A percentile compares a stretch with the other conserved stretches of the same genome.
Evolutionary conservation across 163 green algal genomes (phyloP).

Genomic region (Chlorella variabilis): DNA sequence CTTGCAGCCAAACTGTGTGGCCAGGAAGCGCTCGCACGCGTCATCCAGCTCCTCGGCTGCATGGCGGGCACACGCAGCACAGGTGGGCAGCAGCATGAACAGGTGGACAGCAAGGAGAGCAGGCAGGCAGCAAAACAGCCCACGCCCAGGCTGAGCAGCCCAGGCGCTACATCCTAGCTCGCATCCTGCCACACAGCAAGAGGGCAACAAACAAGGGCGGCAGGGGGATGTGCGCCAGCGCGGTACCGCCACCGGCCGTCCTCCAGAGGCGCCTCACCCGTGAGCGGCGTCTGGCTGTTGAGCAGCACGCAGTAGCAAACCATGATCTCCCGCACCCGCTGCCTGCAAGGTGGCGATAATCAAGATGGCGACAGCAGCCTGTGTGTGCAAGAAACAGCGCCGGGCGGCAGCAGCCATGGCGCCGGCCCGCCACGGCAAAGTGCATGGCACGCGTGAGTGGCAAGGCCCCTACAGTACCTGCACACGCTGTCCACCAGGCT

Average conservation of each 20-base stretch:
- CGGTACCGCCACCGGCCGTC: not conserved
- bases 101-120: not conserved
- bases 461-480: no score
- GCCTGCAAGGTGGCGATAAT: no score
- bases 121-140: not conserved
- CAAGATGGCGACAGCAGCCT: no score
- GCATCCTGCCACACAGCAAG: no score
- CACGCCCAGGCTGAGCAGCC: no score
- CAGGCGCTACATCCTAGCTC: no score
- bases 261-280: no score
- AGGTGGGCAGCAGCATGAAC: not conserved
- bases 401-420: no score
- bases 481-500: conserved; percentile 65
- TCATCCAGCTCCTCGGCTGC: conserved; percentile 56
- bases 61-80: no score
- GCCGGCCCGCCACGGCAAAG: no score
- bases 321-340: conserved; percentile 58
- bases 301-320: conserved; percentile 73
- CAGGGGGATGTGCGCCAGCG: not conserved
- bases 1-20: conserved; percentile 53
- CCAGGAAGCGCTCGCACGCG: conserved; percentile 55
- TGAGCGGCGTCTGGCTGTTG: conserved; percentile 26
- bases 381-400: no score
- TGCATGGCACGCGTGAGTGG: no score
- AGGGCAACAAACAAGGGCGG: not conserved